Evolutionary conservation across 2,329 filamentous ascomycete genomes (phyloP), one percentile per base, ranked within the genome.

Genomic region (Colletotrichum tamarilloi): DNA sequence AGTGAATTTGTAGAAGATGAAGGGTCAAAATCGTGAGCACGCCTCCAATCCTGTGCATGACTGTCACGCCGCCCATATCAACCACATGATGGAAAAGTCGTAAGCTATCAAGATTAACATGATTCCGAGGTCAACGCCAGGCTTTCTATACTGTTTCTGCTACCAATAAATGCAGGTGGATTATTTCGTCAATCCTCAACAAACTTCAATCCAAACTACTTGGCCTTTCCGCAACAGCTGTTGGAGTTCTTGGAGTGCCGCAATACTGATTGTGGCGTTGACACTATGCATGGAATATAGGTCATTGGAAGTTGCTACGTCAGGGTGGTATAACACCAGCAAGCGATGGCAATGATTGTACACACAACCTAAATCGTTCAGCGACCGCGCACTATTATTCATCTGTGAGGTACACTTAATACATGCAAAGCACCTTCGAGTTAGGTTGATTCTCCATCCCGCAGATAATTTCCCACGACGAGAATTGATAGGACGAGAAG

Each of bases 391-490:
- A 16, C 24, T 22, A 26, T 26, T 26, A 26, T 5, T 30, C 3
- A 11, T 5, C 8, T 3, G n/a, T 1, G 11, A 8, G 2, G 9
- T 1, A 24, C 19, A 76, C 79, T 62, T 74, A 92, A 86, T 52
- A 95, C 90, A 75, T 92, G 92, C 14, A 95, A 85, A 12, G 87
- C 87, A 2, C 93, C 93, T 79, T 95, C 93, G 1, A 95, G 87
- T 79, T 93, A 95, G 79, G 95, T 95, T 32, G 90, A 93, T 81
- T 93, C 93, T 60, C 91, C 89, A 76, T 95, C 93, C 26, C 92
- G 87, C 55, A 95, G 84, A 82, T 95, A 95, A 74, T 93, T 93
- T 2, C 93, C 92, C 59, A 94, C 92, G 0, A 94, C 92, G 16
- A 95, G 82, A 70, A 95, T 94, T 1, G 92, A 90, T 38, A 95